Conservation (phyloP, 345 rosid species). For the Arabidopsis thaliana region DNA sequence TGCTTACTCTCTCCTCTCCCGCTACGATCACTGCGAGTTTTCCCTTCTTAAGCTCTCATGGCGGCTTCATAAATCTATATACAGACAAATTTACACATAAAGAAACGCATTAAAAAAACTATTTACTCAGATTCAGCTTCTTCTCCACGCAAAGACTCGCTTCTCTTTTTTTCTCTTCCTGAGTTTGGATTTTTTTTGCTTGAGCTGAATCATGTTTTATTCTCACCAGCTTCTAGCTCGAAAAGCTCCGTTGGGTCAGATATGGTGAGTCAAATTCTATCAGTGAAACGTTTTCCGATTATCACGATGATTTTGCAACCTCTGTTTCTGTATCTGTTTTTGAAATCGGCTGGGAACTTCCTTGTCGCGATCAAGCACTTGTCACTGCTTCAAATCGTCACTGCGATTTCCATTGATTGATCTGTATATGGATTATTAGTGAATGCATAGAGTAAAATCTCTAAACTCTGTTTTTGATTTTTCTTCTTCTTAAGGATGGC, state of each 20-base stretch:
- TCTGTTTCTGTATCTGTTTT: slow-evolving; percentile 11
- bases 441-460: slow-evolving; percentile 3
- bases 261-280: slow-evolving; percentile 59
- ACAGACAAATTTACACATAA: not conserved
- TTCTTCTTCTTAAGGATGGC: slow-evolving; percentile 67
- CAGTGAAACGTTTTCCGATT: not conserved
- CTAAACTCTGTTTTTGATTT: slow-evolving; percentile 18
- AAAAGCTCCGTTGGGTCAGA: slow-evolving; percentile 96
- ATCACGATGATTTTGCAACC: slow-evolving; percentile 11
- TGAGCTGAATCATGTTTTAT: slow-evolving; percentile 67
- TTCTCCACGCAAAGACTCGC: slow-evolving; percentile 4
- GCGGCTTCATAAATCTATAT: slow-evolving; percentile 24
- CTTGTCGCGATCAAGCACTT: slow-evolving; percentile 25
- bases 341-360: slow-evolving; percentile 12
- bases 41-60: slow-evolving; percentile 29
- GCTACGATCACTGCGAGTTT: slow-evolving; percentile 34
- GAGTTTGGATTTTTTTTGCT: slow-evolving; percentile 16
- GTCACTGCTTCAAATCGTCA: slow-evolving; percentile 1
- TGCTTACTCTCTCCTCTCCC: slow-evolving; percentile 24
- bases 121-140: slow-evolving; percentile 22
- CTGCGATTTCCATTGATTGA: slow-evolving; percentile 3
- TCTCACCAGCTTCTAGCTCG: slow-evolving; percentile 95
- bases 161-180: slow-evolving; percentile 26
- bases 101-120: not conserved
- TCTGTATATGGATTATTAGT: not conserved